Percentiles rank a stretch among this genome's conserved stretches.
These are phyloP conservation scores for Glycine tomentella DNA, from an alignment of 306 rosid species.

Conservation along the genomic window DNA sequence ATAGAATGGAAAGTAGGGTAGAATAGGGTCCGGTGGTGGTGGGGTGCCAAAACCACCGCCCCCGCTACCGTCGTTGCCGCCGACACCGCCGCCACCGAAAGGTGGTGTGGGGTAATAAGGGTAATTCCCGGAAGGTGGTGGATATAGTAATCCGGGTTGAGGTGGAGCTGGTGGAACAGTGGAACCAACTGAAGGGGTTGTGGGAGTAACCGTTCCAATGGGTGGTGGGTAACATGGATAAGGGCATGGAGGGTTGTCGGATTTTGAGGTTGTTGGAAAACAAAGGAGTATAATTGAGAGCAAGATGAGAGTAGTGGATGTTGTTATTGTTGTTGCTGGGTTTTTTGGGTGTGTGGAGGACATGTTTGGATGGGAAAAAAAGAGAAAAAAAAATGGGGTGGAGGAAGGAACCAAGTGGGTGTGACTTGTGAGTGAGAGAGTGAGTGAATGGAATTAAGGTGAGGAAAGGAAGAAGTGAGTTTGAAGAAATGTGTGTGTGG, in stretches of 20 bases:
- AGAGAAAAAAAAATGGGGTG: background rate
- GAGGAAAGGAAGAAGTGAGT: conserved; percentile 40
- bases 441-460: background rate
- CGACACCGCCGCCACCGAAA: conserved; percentile 31
- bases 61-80: background rate
- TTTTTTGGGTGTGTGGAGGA: conserved; percentile 30
- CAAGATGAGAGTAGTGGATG: conserved; percentile 47
- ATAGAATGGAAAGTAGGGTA: conserved; percentile 91
- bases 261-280: conserved; percentile 47
- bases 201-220: conserved; percentile 3
- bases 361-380: conserved; percentile 42
- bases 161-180: conserved; percentile 54
- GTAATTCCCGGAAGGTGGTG: conserved; percentile 63
- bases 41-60: conserved; percentile 48
- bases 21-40: conserved; percentile 96
- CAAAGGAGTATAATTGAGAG: conserved; percentile 46
- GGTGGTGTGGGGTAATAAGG: conserved; percentile 74
- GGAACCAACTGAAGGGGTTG: conserved; percentile 36
- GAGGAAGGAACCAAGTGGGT: background rate
- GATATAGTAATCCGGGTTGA: conserved; percentile 49
- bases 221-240: conserved; percentile 95
- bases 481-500: conserved; percentile 28
- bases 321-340: conserved; percentile 10
- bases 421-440: conserved; percentile 35
- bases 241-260: conserved; percentile 71